Evolutionary conservation across 129 eudicot genomes (phyloP).

Genomic region (Erigeron canadensis): DNA sequence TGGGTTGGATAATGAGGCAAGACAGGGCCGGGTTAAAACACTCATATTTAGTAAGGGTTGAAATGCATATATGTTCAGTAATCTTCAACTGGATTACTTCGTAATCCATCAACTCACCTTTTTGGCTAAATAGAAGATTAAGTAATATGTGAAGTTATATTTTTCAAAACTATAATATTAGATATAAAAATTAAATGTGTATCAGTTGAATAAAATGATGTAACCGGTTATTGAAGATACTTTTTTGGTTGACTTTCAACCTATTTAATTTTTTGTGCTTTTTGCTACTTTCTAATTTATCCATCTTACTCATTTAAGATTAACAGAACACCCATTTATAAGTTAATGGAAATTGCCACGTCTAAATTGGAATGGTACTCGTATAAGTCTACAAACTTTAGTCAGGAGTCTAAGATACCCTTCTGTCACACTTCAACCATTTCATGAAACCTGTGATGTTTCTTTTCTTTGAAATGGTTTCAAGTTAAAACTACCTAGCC

Average conservation of each 20-base stretch:
- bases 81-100: too few species aligned
- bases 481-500: not conserved
- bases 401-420: not conserved
- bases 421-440: not conserved
- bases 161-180: too few species aligned
- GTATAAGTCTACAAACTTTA: not conserved
- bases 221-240: not conserved
- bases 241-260: not conserved
- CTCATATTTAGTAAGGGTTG: not conserved
- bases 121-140: too few species aligned
- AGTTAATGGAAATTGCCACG: not conserved
- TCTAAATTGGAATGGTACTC: not conserved
- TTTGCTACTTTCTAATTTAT: not conserved
- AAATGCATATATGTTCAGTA: not conserved
- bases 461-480: not conserved
- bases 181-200: not conserved
- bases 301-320: not conserved
- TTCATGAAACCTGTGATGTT: not conserved
- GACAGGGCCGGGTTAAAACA: not conserved
- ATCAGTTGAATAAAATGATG: not conserved
- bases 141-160: too few species aligned
- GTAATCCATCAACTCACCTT: too few species aligned
- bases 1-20: not conserved
- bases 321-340: not conserved
- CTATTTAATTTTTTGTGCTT: not conserved